Base-by-base conservation (phyloP, 306 rosid genomes). In the Medicago arabica region DNA sequence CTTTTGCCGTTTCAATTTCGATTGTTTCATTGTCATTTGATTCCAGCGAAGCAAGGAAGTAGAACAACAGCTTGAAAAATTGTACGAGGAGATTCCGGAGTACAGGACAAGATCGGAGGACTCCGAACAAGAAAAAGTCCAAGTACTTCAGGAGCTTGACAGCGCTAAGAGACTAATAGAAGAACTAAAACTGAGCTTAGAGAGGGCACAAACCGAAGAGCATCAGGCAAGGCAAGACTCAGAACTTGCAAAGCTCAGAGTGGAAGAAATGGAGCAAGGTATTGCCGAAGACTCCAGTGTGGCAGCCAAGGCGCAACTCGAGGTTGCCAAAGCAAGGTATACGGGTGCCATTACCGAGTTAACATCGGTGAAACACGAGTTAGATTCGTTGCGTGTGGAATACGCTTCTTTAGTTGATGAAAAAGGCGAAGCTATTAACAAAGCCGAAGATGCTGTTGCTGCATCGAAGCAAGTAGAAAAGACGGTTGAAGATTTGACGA, bases 191-290 rank as follows among this genome's bases (percentile, higher is more conserved):
- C 98, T 96, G 16, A 96, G 87, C 78, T 88, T 96, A 14, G 99
- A 92, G 83, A 92, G 98, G 83, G 92, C 92, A 50, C 90, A 96
- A 73, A 96, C 98, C 9, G 99, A 96, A 83, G 98, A 92, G 81
- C 88, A 77, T 46, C 98, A 96, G 55, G 99, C 93, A 74, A 96
- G 85, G 71, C 99, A 96, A 78, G 99, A 96, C 83, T 89, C 98
- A 0, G 98, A 96, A 67, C 99, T 96, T 50, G 96, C 97, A 36
- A 90, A 87, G 86, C 97, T 96, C 41, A 88, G 99, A 81, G 99
- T 96, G 69, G 97, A 96, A 82, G 99, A 96, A 85, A 89, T 96
- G 97, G 99, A 96, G 85, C 98, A 96, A 69, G 99, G 99, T 9
- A 92, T 96, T 49, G 94, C 97, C 16, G 97, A 92, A 19, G 98